Evolutionary conservation across 2,329 filamentous ascomycete species (phyloP), one percentile per base, ranked within the genome.

Genomic region (Cytospora piceae): DNA sequence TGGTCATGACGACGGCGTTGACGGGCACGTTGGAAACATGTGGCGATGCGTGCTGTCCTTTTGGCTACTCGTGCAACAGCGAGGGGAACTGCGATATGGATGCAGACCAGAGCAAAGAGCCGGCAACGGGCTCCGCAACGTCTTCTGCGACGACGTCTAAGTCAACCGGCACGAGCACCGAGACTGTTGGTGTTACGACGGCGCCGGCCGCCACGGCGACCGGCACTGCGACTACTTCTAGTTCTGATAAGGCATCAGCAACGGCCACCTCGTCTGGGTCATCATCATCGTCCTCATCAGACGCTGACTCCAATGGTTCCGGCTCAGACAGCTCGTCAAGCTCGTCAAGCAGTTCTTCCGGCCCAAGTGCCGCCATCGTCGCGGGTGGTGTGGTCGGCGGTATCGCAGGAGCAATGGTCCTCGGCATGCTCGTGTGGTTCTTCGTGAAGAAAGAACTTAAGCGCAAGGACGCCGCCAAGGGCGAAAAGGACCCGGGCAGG

Each of bases 1-100:
- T 84, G 32, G 79, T 93, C 71, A 91, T 92, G 77, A 90, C 90
- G 0, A 86, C 85, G 12, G 82, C 86, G 11, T 84, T 90, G 34
- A 80, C 81, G 22, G 80, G 83, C 12, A 77, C 79, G 14, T 79
- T 93, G 17, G 76, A 78, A 2, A 81, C 77, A 24, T 93, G 91
- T 71, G 88, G 84, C 17, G 75, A 68, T 70, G 62, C 70, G n/a
- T 94, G 90, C 76, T 94, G 91, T 73, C 90, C 91, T 0, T 88
- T 89, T 75, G 91, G 91, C 3, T 93, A 89, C 77, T 78, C 79
- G 1, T 94, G 91, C 77, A 76, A 82, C 42, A 74, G 73, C 61
- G 77, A 77, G 52, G 74, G 76, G 58, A 65, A 78, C 67, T 93
- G 90, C 71, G 73, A 80, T 14, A 80, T 78, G 70, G 75, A 87